These are phyloP conservation scores for Stromatinia cepivora DNA, from an alignment of 2,329 filamentous ascomycete species.

Conservation along the genomic window DNA sequence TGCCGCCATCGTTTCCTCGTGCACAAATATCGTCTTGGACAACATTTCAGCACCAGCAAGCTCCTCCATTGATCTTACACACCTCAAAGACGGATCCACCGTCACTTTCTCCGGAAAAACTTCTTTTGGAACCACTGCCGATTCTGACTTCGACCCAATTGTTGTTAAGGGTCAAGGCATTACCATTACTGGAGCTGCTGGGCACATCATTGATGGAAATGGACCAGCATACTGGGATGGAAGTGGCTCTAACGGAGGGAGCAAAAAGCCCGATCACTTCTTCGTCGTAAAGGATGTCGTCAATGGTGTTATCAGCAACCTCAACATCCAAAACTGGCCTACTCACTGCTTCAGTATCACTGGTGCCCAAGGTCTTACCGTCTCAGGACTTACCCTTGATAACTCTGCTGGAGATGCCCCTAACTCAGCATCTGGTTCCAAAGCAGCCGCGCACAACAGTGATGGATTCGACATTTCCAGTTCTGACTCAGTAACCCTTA, in stretches of 20 bases:
- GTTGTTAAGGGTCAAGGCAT: slow-evolving; percentile 38
- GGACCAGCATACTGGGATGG: slow-evolving; percentile 54
- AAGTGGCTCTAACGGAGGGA: slow-evolving; percentile 57
- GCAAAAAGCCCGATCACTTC: slow-evolving; percentile 66
- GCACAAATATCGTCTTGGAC: slow-evolving; percentile 46
- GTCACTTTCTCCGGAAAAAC: slow-evolving; percentile 66
- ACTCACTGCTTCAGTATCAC: slow-evolving; percentile 54
- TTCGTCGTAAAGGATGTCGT: slow-evolving; percentile 52
- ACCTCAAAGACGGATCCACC: slow-evolving; percentile 44
- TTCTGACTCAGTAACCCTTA: slow-evolving; percentile 50
- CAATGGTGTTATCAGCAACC: slow-evolving; percentile 49
- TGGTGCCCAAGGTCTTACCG: slow-evolving; percentile 45
- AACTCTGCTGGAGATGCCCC: slow-evolving; percentile 52
- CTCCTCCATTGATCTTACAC: slow-evolving; percentile 45
- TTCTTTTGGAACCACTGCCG: slow-evolving; percentile 64
- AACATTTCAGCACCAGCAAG: slow-evolving; percentile 44
- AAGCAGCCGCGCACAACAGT: slow-evolving; percentile 50
- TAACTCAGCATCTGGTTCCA: slow-evolving; percentile 32
- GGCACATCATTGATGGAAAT: slow-evolving; percentile 53
- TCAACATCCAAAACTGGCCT: slow-evolving; percentile 56
- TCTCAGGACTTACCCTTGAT: slow-evolving; percentile 56
- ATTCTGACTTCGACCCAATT: slow-evolving; percentile 60
- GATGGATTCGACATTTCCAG: slow-evolving; percentile 54
- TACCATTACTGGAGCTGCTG: slow-evolving; percentile 31
- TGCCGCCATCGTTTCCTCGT: slow-evolving; percentile 44